Evolutionary conservation across 1,139 yeast genomes (phyloP), one percentile per base, ranked within the genome.

Genomic region (Martiniozyma asiatica): DNA sequence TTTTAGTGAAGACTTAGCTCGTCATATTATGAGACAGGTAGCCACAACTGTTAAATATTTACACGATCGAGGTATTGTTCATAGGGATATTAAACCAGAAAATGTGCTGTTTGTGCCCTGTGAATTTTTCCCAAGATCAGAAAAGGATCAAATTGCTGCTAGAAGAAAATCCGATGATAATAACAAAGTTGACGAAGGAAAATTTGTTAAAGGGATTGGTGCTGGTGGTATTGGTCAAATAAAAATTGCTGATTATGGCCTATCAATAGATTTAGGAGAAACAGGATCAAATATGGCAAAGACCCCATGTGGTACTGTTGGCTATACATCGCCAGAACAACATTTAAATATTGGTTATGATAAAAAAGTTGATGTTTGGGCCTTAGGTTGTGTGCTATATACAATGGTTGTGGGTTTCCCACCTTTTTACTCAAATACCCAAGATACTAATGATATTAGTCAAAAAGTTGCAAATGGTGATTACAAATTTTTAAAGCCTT

Each of bases 71-170:
- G 94, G 94, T 30, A 76, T 89, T 25, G 98, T 85, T 13, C 98
- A 89, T 53, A 66, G 98, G 34, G 98, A 89, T 54, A 80, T 89
- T 43, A 89, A 89, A 52, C 97, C 98, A 0, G 98, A 89, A 48
- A 89, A 89, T 53, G 59, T 89, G 32, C 60, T 89, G 30, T 89
- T 81, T 54, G 72, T 73, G 39, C 95, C 95, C 1, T 72, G 77
- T 27, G 75, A 71, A 2, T 65, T 64, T 38, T 51, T 63, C 12
- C 76, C 82, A 10, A 48, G 73, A 21, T 35, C 62, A 2, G 20
- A 20, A 11, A 25, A 27, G 3, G 50, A 47, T 16, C 54, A 48
- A 28, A n/a, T 38, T 1, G 64, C 70, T 3, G 65, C 64, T 30
- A 55, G 61, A 25, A 59, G 95, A 24, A 63, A 68, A 34, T 78